These are phyloP conservation scores for Phylloporus sp. DNA, from an alignment of 768 basidiomycete species.

Conservation along the genomic window DNA sequence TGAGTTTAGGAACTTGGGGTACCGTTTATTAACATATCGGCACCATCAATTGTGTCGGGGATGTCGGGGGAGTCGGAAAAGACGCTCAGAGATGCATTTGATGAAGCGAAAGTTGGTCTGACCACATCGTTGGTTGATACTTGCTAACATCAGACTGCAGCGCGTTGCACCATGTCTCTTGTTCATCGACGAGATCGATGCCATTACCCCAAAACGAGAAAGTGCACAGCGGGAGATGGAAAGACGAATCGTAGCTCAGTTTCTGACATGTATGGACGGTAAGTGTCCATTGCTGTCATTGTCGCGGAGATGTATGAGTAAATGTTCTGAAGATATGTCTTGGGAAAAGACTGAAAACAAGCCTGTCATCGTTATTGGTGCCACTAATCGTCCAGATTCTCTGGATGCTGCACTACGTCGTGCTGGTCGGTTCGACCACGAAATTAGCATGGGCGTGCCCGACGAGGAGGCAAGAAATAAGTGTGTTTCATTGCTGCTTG, in stretches of 20 bases:
- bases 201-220: constrained; percentile 96
- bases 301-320: not conserved
- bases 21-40: constrained; percentile 92
- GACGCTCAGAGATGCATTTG: constrained; percentile 92
- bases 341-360: constrained; percentile 94
- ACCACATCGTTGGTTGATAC: not conserved
- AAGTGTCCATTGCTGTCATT: constrained; percentile 16
- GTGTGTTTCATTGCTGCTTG: constrained; percentile 43
- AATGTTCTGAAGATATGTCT: constrained; percentile 71
- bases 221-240: constrained; percentile 99
- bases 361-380: constrained; percentile 91
- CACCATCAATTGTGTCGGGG: constrained; percentile 93
- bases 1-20: constrained; percentile 82
- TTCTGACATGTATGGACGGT: constrained; percentile 99
- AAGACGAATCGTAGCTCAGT: constrained; percentile 93
- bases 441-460: constrained; percentile 97
- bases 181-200: constrained; percentile 98
- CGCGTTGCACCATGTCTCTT: constrained; percentile 87
- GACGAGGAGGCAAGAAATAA: constrained; percentile 87
- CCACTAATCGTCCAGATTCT: constrained; percentile 94
- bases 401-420: constrained; percentile 90
- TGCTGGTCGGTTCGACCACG: constrained; percentile 95
- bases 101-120: constrained; percentile 80
- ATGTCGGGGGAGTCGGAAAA: constrained; percentile 99
- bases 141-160: constrained; percentile 35